Percentiles rank a stretch among this genome's conserved stretches.
Evolutionary conservation across 305 asterid genomes (phyloP).

Genomic region (Andrographis paniculata): DNA sequence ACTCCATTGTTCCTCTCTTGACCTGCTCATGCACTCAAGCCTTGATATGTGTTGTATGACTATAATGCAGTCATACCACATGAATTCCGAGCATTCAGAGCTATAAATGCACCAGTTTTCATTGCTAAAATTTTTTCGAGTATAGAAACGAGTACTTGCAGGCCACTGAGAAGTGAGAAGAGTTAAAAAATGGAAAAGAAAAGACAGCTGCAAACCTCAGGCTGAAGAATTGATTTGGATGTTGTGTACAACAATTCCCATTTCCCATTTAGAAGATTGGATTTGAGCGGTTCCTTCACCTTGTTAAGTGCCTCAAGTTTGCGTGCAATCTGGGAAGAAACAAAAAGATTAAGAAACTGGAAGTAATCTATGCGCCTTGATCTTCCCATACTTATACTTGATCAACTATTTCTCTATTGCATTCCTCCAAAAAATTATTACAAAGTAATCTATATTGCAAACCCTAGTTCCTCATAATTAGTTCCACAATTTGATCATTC

Average conservation of each 20-base stretch:
- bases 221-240: slow-evolving; percentile 45
- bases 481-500: neutral
- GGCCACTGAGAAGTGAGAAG: too few species aligned
- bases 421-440: neutral
- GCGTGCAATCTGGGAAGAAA: slow-evolving; percentile 39
- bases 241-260: slow-evolving; percentile 69
- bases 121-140: too few species aligned
- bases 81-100: too few species aligned
- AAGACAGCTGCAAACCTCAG: slow-evolving; percentile 25
- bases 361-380: neutral
- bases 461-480: neutral
- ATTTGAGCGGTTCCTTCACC: slow-evolving; percentile 53
- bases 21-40: neutral
- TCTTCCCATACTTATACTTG: neutral
- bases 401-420: neutral
- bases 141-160: too few species aligned
- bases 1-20: neutral
- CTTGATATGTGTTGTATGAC: neutral
- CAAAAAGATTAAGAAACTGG: neutral
- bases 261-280: slow-evolving; percentile 44
- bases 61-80: too few species aligned
- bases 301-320: slow-evolving; percentile 45
- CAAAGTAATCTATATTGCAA: neutral
- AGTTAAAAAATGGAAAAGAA: neutral
- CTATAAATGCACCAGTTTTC: too few species aligned